A percentile compares a stretch with the other conserved stretches of the same genome.
Conservation (phyloP, 164 flowering plant genomes). For the Kingdonia uniflora region DNA sequence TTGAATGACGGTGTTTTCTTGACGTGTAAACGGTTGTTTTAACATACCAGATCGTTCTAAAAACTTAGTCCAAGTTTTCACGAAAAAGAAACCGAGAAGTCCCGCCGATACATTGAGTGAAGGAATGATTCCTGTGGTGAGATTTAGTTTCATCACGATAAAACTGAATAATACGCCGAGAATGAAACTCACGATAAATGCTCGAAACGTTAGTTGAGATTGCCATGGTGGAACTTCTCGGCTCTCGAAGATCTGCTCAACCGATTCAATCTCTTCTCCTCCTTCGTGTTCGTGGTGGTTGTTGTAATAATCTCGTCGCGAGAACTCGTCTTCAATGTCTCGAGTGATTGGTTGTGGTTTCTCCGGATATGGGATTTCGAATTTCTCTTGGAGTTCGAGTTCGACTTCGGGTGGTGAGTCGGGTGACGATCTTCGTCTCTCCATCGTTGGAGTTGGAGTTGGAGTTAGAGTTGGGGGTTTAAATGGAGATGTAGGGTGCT, state of each 20-base stretch:
- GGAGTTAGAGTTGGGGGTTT: too few relatives aligned
- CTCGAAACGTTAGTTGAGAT: slow-evolving; percentile 20
- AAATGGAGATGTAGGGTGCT: too few relatives aligned
- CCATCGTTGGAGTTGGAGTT: too few relatives aligned
- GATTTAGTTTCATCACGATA: slow-evolving; percentile 23
- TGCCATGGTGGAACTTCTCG: slow-evolving; percentile 19
- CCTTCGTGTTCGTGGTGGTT: not conserved
- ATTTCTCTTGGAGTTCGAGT: too few relatives aligned
- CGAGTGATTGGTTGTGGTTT: too few relatives aligned
- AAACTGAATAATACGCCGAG: slow-evolving; percentile 17
- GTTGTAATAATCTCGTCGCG: too few relatives aligned
- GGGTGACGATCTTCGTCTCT: too few relatives aligned
- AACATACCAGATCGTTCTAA: slow-evolving; percentile 15
- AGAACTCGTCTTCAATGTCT: too few relatives aligned
- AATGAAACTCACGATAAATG: slow-evolving; percentile 17
- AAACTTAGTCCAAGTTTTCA: slow-evolving; percentile 23
- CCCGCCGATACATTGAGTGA: slow-evolving; percentile 27
- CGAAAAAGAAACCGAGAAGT: slow-evolving; percentile 22
- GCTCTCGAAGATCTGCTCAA: slow-evolving; percentile 11
- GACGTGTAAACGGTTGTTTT: slow-evolving; percentile 19
- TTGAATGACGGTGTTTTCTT: slow-evolving; percentile 22
- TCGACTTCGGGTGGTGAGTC: too few relatives aligned
- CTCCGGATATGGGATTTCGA: too few relatives aligned
- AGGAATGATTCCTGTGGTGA: slow-evolving; percentile 23
- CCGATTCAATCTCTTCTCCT: not conserved